phyloP scores from a whole-genome alignment of 2,329 filamentous ascomycete genomes.

The Cucurbitaria berberidis region DNA sequence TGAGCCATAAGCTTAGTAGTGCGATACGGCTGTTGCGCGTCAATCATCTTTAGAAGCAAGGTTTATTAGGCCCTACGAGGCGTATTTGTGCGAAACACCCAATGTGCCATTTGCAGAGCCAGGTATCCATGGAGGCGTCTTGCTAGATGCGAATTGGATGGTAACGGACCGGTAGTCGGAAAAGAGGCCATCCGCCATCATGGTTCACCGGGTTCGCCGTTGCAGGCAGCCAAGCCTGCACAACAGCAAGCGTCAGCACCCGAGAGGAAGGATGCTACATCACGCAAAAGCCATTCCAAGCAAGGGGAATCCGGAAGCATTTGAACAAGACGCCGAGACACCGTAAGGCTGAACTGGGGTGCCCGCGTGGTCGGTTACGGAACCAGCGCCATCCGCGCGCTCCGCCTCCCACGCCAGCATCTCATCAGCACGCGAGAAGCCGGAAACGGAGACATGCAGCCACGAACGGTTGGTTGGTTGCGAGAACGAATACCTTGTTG shows the following conservation, averaged over 20 bases:
- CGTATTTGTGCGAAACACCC: too few species aligned
- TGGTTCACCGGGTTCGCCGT: background rate
- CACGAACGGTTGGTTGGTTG: too few species aligned
- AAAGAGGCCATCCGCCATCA: background rate
- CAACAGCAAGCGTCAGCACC: background rate
- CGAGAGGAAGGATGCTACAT: background rate
- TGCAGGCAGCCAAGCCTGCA: background rate
- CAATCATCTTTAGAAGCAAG: too few species aligned
- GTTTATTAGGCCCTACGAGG: too few species aligned
- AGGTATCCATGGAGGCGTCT: too few species aligned
- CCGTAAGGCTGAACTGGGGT: constrained; percentile 11
- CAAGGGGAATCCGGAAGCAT: constrained; percentile 6
- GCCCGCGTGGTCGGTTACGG: constrained; percentile 2
- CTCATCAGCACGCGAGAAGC: background rate
- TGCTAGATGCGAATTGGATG: background rate
- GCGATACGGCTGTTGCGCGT: background rate
- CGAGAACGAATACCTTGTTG: background rate
- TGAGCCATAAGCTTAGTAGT: constrained; percentile 1
- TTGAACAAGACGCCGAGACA: constrained; percentile 3
- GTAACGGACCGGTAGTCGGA: background rate
- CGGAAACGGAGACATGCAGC: constrained; percentile 2
- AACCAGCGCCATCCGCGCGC: constrained; percentile 5
- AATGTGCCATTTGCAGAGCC: too few species aligned
- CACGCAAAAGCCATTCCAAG: background rate
- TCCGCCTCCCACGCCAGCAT: constrained; percentile 4